These are phyloP conservation scores for Spizellomyces punctatus DNA, from an alignment of 192 early-diverging fungal species.

Conservation along the genomic window DNA sequence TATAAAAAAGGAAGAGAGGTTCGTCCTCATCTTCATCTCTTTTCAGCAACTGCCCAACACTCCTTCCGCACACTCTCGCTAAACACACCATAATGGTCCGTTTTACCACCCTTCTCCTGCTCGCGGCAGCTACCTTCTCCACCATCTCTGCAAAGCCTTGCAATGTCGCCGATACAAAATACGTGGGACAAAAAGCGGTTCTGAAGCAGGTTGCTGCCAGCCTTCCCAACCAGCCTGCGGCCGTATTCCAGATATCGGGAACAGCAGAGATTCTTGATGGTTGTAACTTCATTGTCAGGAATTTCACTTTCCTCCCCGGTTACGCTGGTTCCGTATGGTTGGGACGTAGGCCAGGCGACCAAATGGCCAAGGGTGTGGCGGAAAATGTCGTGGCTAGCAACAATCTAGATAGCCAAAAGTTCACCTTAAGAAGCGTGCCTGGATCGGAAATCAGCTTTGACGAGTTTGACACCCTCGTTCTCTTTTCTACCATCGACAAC, in stretches of 20 bases:
- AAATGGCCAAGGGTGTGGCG: neutral
- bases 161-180: constrained; percentile 7
- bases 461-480: constrained; percentile 24
- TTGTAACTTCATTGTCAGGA: constrained; percentile 13
- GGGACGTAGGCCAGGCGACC: constrained; percentile 2
- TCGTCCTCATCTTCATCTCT: neutral
- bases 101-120: neutral
- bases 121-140: neutral
- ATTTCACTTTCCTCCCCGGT: constrained; percentile 12
- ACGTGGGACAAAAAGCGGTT: neutral
- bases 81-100: neutral
- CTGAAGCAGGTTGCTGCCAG: neutral
- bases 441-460: constrained; percentile 5
- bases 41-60: neutral
- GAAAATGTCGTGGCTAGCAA: neutral
- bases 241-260: constrained; percentile 6
- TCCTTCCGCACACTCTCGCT: neutral
- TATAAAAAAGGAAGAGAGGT: constrained; percentile 1
- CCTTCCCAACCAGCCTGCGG: neutral
- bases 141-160: neutral
- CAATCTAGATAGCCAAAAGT: neutral
- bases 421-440: neutral
- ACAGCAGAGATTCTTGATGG: constrained; percentile 27
- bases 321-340: constrained; percentile 5
- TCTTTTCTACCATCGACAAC: neutral